A percentile compares a stretch with the other conserved stretches of the same genome.
Evolutionary conservation across 257 asterid genomes (phyloP).

Genomic region (Solanum ossicruentum): DNA sequence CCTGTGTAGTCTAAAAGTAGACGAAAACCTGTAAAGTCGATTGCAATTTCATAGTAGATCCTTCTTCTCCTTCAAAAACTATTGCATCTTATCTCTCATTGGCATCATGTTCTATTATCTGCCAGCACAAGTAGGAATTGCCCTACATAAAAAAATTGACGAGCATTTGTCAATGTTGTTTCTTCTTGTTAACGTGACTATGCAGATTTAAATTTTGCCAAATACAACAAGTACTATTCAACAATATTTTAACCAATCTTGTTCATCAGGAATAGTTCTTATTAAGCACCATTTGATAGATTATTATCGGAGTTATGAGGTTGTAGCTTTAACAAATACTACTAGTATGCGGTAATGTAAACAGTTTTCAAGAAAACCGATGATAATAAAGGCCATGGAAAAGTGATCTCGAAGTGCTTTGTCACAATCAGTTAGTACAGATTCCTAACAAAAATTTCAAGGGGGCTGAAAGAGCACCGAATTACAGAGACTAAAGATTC

Average conservation of each 20-base stretch:
- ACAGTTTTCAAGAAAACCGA: neutral
- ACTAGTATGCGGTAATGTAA: neutral
- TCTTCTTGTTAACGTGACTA: neutral
- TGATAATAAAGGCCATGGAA: neutral
- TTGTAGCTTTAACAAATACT: neutral
- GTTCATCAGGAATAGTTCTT: neutral
- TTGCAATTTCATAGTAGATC: neutral
- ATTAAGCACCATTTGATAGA: neutral
- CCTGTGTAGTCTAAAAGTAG: neutral
- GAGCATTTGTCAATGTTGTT: neutral
- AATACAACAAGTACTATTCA: neutral
- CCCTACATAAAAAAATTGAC: neutral
- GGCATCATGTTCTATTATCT: neutral
- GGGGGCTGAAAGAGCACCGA: constrained; percentile 87
- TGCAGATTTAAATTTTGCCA: neutral
- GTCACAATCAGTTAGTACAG: neutral
- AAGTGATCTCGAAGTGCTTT: neutral
- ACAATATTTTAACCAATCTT: neutral
- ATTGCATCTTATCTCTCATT: neutral
- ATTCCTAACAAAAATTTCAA: constrained; percentile 30
- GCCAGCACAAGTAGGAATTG: neutral
- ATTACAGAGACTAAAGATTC: constrained; percentile 65
- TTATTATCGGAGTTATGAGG: neutral
- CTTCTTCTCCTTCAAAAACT: neutral
- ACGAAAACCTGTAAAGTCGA: neutral